Evolutionary conservation across 495 filamentous ascomycete genomes (phyloP).

Genomic region (Cairneyella variabilis): DNA sequence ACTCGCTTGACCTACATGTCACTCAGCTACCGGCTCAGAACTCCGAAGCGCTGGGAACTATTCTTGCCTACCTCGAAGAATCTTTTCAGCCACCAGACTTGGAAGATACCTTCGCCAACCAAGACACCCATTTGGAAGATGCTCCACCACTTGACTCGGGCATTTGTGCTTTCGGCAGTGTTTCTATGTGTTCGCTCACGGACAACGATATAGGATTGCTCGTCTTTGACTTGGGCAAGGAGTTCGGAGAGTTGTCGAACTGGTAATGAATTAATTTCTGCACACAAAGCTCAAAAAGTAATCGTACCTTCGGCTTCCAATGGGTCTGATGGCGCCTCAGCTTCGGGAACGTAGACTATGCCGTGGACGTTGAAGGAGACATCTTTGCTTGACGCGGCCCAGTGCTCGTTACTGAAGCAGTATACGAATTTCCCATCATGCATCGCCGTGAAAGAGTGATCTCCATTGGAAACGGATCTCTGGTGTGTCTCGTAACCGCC

Average conservation of each 20-base stretch:
- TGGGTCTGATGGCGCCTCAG: conserved; percentile 79
- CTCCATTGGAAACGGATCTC: conserved; percentile 77
- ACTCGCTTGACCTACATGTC: conserved; percentile 31
- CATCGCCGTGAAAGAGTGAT: conserved; percentile 85
- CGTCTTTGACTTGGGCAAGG: conserved; percentile 88
- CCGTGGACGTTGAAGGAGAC: conserved; percentile 99
- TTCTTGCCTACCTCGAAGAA: conserved; percentile 83
- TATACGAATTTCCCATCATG: conserved; percentile 87
- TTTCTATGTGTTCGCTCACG: conserved; percentile 95
- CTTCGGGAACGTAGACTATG: conserved; percentile 93
- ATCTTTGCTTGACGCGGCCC: conserved; percentile 87
- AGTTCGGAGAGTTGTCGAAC: conserved; percentile 83
- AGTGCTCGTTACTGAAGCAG: conserved; percentile 99
- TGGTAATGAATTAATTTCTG: conserved; percentile 29
- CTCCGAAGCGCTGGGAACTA: conserved; percentile 23
- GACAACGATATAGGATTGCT: conserved; percentile 95
- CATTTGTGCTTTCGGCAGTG: conserved; percentile 97
- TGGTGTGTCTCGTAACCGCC: conserved; percentile 72
- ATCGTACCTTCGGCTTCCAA: conserved; percentile 78
- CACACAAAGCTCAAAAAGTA: not conserved
- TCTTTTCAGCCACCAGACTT: conserved; percentile 98
- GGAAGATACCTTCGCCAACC: conserved; percentile 89
- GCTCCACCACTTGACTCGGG: conserved; percentile 98
- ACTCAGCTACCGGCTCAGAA: conserved; percentile 26
- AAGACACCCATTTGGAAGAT: conserved; percentile 91